Evolutionary conservation across 371 early-diverging fungal species (phyloP).

Genomic region (Actinomortierella ambigua): DNA sequence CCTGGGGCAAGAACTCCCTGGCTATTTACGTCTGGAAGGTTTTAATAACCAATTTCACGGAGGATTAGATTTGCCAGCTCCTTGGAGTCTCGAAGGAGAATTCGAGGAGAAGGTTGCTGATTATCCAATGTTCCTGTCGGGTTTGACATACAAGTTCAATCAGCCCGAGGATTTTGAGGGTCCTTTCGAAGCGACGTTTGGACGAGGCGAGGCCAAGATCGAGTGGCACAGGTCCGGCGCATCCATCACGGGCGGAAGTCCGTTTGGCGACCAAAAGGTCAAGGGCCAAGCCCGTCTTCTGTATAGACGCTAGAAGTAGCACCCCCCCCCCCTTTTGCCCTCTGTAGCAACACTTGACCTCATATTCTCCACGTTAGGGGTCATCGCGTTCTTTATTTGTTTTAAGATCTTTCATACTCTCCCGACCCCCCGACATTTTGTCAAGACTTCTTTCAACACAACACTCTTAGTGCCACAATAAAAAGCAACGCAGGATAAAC

Average conservation of each 20-base stretch:
- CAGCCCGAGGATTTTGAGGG: background rate
- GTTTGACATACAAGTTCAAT: background rate
- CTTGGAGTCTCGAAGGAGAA: slow-evolving; percentile 7
- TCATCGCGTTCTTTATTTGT: no score
- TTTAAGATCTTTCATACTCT: no score
- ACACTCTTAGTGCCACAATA: no score
- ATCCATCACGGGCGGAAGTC: slow-evolving; percentile 6
- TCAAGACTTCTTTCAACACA: no score
- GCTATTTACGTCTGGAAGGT: slow-evolving; percentile 1
- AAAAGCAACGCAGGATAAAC: no score
- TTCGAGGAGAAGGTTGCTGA: slow-evolving; percentile 3
- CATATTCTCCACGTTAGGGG: no score
- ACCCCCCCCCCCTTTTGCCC: no score
- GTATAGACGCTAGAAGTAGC: no score
- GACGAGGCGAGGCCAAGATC: slow-evolving; percentile 6
- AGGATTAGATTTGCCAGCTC: slow-evolving; percentile 1
- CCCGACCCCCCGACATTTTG: no score
- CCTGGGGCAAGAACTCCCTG: slow-evolving; percentile 3
- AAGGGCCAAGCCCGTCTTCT: no score
- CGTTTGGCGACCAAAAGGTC: no score
- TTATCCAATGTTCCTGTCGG: background rate
- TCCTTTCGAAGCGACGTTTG: slow-evolving; percentile 2
- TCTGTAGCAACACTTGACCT: no score
- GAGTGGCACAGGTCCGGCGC: slow-evolving; percentile 7
- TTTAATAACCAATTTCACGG: slow-evolving; percentile 7